Percentiles rank a stretch among this genome's conserved stretches.
These are phyloP conservation scores for Eutypa lata DNA, from an alignment of 2,329 filamentous ascomycete species.

Conservation along the genomic window DNA sequence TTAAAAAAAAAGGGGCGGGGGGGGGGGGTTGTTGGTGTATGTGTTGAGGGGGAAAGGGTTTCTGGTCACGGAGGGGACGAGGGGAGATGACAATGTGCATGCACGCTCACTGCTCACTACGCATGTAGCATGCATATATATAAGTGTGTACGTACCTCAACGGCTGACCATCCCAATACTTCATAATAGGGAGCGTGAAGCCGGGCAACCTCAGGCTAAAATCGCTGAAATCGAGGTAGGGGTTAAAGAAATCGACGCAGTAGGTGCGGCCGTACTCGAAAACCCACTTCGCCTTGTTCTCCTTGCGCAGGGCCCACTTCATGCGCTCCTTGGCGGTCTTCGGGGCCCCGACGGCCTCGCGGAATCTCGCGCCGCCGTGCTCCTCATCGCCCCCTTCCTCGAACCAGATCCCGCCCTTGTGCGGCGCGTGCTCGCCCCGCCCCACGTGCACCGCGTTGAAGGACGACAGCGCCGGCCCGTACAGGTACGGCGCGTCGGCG, in stretches of 20 bases:
- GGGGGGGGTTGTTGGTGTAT: constrained; percentile 30
- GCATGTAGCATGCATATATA: too few relatives aligned
- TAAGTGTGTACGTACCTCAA: constrained; percentile 55
- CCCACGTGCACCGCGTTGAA: constrained; percentile 77
- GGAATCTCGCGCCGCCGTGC: constrained; percentile 52
- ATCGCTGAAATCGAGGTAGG: constrained; percentile 80
- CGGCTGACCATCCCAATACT: constrained; percentile 77
- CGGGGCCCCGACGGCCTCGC: constrained; percentile 50
- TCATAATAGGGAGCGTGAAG: constrained; percentile 69
- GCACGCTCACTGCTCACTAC: too few relatives aligned
- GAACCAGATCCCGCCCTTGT: constrained; percentile 53
- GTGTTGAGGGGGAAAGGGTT: constrained; percentile 11
- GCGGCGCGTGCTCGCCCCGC: constrained; percentile 26
- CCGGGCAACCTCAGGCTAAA: constrained; percentile 70
- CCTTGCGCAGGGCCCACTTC: constrained; percentile 54
- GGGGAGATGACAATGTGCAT: too few relatives aligned
- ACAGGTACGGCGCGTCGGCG: constrained; percentile 80
- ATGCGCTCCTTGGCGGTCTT: constrained; percentile 49
- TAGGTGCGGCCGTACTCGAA: constrained; percentile 54
- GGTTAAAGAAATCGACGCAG: constrained; percentile 76
- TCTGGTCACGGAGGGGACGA: too few relatives aligned
- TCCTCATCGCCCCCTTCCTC: too few relatives aligned
- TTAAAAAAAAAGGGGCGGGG: constrained; percentile 24
- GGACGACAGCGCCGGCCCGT: constrained; percentile 74
- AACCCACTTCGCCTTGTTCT: constrained; percentile 49